Evolutionary conservation across 805 yeast species (phyloP).

Genomic region (Kluyveromyces siamensis): DNA sequence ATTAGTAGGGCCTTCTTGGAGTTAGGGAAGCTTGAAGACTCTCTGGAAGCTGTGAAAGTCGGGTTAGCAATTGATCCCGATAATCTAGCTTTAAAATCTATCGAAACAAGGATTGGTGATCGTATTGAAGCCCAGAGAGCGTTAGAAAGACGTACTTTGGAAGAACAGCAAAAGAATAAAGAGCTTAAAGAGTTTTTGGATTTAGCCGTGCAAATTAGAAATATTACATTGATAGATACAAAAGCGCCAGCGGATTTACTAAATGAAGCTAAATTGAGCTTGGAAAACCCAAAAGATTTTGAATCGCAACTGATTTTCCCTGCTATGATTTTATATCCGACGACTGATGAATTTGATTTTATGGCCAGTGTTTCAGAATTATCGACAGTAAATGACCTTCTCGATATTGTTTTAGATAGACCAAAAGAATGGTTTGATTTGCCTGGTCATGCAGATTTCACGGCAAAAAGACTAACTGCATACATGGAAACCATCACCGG

Average conservation of each 20-base stretch:
- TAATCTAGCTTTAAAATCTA: conserved; percentile 44
- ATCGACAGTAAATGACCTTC: conserved; percentile 52
- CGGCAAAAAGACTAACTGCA: conserved; percentile 50
- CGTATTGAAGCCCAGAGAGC: conserved; percentile 31
- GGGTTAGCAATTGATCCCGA: conserved; percentile 54
- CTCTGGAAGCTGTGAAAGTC: conserved; percentile 53
- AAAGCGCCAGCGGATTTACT: conserved; percentile 48
- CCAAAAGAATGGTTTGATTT: conserved; percentile 59
- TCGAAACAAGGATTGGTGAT: conserved; percentile 35
- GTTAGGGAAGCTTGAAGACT: conserved; percentile 64
- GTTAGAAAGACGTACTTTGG: conserved; percentile 15
- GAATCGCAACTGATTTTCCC: conserved; percentile 81
- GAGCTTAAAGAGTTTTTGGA: conserved; percentile 37
- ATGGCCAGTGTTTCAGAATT: conserved; percentile 68
- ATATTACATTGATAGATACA: conserved; percentile 41
- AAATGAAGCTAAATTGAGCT: conserved; percentile 40
- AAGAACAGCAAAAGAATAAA: conserved; percentile 27
- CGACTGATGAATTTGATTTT: conserved; percentile 75
- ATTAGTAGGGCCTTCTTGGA: conserved; percentile 73
- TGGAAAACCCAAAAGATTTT: conserved; percentile 58
- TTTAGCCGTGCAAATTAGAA: conserved; percentile 55
- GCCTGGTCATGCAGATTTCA: conserved; percentile 53
- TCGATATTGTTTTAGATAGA: conserved; percentile 52
- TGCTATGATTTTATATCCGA: conserved; percentile 71
- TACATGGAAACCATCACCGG: conserved; percentile 78